A percentile compares a stretch with the other conserved stretches of the same genome.
Evolutionary conservation across 495 filamentous ascomycete genomes (phyloP).

Genomic region (Oleoguttula mirabilis): DNA sequence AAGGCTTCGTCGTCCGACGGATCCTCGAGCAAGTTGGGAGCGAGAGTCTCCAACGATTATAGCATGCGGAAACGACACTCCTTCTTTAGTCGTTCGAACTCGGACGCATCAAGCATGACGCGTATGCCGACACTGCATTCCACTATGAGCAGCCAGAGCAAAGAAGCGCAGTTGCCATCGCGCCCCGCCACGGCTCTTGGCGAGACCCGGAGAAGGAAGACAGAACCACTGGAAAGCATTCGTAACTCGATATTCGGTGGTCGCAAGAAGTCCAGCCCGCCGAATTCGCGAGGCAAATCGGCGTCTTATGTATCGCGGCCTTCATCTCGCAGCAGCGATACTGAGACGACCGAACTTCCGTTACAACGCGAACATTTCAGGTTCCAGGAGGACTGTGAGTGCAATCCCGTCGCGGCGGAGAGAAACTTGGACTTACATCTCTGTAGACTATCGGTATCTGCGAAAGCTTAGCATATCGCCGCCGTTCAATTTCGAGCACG

Average conservation of each 20-base stretch:
- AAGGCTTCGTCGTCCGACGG: too few relatives aligned
- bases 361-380: background rate
- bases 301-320: background rate
- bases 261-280: background rate
- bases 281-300: background rate
- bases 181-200: slow-evolving; percentile 2
- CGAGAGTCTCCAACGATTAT: too few relatives aligned
- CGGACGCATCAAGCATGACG: background rate
- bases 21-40: too few relatives aligned
- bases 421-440: background rate
- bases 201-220: slow-evolving; percentile 1
- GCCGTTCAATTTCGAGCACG: slow-evolving; percentile 80
- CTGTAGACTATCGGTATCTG: slow-evolving; percentile 13
- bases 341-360: background rate
- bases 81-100: background rate
- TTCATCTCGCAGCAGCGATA: background rate
- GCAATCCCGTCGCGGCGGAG: background rate
- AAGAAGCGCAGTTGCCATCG: background rate
- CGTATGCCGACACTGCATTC: background rate
- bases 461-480: slow-evolving; percentile 47
- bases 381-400: slow-evolving; percentile 12
- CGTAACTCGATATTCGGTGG: slow-evolving; percentile 7
- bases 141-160: background rate
- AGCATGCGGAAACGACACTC: slow-evolving; percentile 1
- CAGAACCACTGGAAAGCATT: slow-evolving; percentile 8